These are phyloP conservation scores for Amesomyces nigricolor DNA, from an alignment of 2,329 filamentous ascomycete species.

Conservation along the genomic window DNA sequence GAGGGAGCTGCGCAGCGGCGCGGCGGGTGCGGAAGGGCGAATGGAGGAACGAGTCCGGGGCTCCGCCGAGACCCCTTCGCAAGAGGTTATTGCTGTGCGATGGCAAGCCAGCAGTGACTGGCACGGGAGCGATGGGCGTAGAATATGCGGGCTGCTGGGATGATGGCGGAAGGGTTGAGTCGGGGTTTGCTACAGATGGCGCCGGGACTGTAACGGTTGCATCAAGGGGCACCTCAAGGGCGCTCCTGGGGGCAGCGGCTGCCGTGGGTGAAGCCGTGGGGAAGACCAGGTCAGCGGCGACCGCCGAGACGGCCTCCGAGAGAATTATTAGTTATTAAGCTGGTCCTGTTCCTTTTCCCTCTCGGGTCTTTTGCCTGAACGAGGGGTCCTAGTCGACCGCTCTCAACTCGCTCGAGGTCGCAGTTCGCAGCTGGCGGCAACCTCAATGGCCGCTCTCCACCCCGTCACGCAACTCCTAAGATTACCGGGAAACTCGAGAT, in stretches of 20 bases:
- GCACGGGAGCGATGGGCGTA: slow-evolving; percentile 18
- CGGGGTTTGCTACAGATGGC: slow-evolving; percentile 22
- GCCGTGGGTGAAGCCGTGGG: slow-evolving; percentile 46
- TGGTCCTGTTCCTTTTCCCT: slow-evolving; percentile 1
- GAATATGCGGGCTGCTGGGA: slow-evolving; percentile 32
- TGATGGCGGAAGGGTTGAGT: slow-evolving; percentile 27
- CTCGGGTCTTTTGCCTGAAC: not conserved
- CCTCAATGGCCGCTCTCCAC: slow-evolving; percentile 1
- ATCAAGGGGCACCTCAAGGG: slow-evolving; percentile 27
- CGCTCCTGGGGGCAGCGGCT: slow-evolving; percentile 23
- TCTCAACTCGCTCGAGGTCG: not conserved
- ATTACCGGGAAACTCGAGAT: too few species aligned
- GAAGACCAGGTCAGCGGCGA: slow-evolving; percentile 37
- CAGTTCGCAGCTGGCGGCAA: not conserved
- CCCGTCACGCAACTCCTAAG: not conserved
- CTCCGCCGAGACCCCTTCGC: slow-evolving; percentile 22
- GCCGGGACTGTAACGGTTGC: slow-evolving; percentile 17
- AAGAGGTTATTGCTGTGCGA: slow-evolving; percentile 24
- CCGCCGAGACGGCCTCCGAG: slow-evolving; percentile 43
- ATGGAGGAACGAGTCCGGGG: slow-evolving; percentile 28
- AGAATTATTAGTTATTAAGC: slow-evolving; percentile 9
- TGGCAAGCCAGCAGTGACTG: slow-evolving; percentile 17
- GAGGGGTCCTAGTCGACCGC: slow-evolving; percentile 1
- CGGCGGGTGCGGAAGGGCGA: slow-evolving; percentile 42
- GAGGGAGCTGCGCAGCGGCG: slow-evolving; percentile 32